phyloP scores from a whole-genome alignment of 208 protist genomes.

The Wallacemonas sp. region DNA sequence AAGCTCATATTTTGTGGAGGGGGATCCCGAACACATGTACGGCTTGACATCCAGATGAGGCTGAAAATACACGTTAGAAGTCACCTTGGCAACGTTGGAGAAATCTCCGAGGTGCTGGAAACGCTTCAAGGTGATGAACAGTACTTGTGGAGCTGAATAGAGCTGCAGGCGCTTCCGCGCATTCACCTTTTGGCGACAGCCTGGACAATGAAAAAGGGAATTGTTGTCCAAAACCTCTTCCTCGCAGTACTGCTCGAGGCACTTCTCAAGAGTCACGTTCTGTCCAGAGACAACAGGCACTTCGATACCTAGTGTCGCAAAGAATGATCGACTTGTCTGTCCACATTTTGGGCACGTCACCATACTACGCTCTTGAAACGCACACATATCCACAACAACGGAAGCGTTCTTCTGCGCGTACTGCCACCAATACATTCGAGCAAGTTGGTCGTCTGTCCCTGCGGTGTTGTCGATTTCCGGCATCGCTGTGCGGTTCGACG shows the following conservation, averaged over 20 bases:
- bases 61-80: slow-evolving; percentile 59
- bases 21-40: slow-evolving; percentile 55
- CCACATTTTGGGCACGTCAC: slow-evolving; percentile 70
- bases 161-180: slow-evolving; percentile 78
- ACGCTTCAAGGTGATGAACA: slow-evolving; percentile 88
- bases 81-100: slow-evolving; percentile 70
- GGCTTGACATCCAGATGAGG: slow-evolving; percentile 55
- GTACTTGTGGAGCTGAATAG: slow-evolving; percentile 64
- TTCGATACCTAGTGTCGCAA: slow-evolving; percentile 58
- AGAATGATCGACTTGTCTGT: slow-evolving; percentile 56
- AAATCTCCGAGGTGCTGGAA: slow-evolving; percentile 77
- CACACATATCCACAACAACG: slow-evolving; percentile 88
- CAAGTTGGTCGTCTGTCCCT: slow-evolving; percentile 71
- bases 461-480: slow-evolving; percentile 70
- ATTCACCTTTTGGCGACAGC: slow-evolving; percentile 64
- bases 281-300: slow-evolving; percentile 53
- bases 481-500: slow-evolving; percentile 14
- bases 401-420: slow-evolving; percentile 90
- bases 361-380: slow-evolving; percentile 77
- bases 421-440: slow-evolving; percentile 66
- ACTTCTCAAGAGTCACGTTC: slow-evolving; percentile 62
- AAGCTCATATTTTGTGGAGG: slow-evolving; percentile 67
- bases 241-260: slow-evolving; percentile 63
- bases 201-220: slow-evolving; percentile 65
- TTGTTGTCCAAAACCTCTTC: slow-evolving; percentile 70